These are phyloP conservation scores for Cryptococcus hybrid DNA, from an alignment of 1,284 basidiomycete species.

Conservation along the genomic window DNA sequence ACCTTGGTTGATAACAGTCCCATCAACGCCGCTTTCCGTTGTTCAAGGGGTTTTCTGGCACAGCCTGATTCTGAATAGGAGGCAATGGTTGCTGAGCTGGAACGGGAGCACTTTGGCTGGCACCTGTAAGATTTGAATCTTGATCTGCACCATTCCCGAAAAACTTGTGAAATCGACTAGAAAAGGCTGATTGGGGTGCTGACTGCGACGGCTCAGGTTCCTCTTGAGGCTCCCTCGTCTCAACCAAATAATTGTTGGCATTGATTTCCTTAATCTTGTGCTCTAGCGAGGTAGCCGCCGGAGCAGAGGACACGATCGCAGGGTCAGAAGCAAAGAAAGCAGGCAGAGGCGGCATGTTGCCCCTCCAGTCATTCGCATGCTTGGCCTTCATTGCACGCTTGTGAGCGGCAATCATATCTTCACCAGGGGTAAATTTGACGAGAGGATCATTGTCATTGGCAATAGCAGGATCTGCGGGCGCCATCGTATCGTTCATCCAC, in stretches of 20 bases:
- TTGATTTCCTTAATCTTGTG: slow-evolving; percentile 37
- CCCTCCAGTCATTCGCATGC: slow-evolving; percentile 15
- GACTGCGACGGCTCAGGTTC: slow-evolving; percentile 13
- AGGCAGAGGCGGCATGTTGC: slow-evolving; percentile 4
- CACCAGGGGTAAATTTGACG: slow-evolving; percentile 38
- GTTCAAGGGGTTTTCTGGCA: slow-evolving; percentile 13
- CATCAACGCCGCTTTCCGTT: slow-evolving; percentile 42
- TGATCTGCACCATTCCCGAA: slow-evolving; percentile 21
- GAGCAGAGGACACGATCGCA: slow-evolving; percentile 12
- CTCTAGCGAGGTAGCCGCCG: slow-evolving; percentile 5
- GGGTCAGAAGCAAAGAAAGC: slow-evolving; percentile 25
- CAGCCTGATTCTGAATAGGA: neutral
- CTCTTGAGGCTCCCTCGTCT: slow-evolving; percentile 18
- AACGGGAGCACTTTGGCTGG: neutral
- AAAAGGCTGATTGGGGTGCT: slow-evolving; percentile 20
- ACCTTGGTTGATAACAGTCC: slow-evolving; percentile 35
- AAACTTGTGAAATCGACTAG: slow-evolving; percentile 43
- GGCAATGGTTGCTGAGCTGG: neutral
- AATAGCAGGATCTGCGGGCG: slow-evolving; percentile 29
- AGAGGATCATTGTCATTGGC: slow-evolving; percentile 22
- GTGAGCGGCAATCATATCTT: slow-evolving; percentile 47
- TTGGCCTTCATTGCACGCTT: slow-evolving; percentile 35
- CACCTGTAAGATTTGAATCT: neutral
- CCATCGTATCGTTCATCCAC: slow-evolving; percentile 42
- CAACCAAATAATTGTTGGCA: slow-evolving; percentile 37